Percentiles rank a stretch among this genome's conserved stretches.
phyloP scores from a whole-genome alignment of 1,284 basidiomycete species.

The Irpex sp. region DNA sequence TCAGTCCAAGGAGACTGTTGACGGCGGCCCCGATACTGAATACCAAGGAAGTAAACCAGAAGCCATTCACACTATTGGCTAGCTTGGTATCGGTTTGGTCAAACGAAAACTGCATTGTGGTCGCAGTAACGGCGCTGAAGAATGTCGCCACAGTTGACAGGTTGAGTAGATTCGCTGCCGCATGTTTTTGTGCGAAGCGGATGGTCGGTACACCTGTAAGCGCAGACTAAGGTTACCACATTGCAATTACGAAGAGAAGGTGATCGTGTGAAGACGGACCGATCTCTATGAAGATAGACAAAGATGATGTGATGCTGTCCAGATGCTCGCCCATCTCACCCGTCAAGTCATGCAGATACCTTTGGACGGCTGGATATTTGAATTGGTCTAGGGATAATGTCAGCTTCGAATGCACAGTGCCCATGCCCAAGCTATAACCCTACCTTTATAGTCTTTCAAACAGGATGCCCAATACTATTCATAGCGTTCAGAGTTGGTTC shows the following conservation, averaged over 20 bases:
- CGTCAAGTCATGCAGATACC: conserved; percentile 68
- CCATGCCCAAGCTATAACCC: conserved; percentile 7
- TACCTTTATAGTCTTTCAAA: conserved; percentile 57
- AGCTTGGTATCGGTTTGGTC: conserved; percentile 28
- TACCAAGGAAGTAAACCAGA: conserved; percentile 73
- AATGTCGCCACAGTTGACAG: conserved; percentile 74
- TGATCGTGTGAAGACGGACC: conserved; percentile 35
- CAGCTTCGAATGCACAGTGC: neutral
- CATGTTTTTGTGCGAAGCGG: conserved; percentile 70
- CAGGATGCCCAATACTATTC: conserved; percentile 68
- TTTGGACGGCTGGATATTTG: conserved; percentile 62
- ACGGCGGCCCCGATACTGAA: conserved; percentile 76
- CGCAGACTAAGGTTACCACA: conserved; percentile 1
- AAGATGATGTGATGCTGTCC: conserved; percentile 58
- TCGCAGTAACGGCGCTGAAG: conserved; percentile 73
- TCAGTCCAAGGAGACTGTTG: conserved; percentile 67
- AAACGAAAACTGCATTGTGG: conserved; percentile 66
- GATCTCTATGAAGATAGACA: conserved; percentile 70
- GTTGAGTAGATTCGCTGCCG: conserved; percentile 62
- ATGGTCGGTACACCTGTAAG: conserved; percentile 65
- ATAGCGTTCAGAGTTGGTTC: neutral
- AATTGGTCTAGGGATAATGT: conserved; percentile 48
- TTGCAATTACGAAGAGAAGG: neutral
- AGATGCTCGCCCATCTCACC: conserved; percentile 68
- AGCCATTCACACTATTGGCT: conserved; percentile 56